Base-by-base conservation (phyloP, 208 protist genomes). In the Acanthamoeba royreba region DNA sequence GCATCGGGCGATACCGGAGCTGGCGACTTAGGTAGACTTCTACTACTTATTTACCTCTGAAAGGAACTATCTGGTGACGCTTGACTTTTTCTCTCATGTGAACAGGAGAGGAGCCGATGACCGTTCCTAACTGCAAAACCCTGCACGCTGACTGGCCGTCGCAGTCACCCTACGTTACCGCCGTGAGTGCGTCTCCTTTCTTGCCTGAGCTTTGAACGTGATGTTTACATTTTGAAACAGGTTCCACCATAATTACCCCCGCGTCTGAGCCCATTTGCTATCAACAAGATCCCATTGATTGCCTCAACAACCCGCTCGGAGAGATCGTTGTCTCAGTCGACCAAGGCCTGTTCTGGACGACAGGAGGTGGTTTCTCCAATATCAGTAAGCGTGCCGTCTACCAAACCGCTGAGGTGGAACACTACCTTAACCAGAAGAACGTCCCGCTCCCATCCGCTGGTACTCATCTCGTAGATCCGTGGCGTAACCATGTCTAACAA, bases 161-260 rank as follows among this genome's bases (percentile, higher is more conserved):
- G 86, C 38, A n/a, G 19, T 94, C 90, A 15, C 95, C 95, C 38
- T 96, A 93, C 43, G 90, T 96, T 8, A 92, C 83, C 7, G 66
- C 93, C 11, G 95, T 96, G 17, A 95, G 95, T 45, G 95, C 93
- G n/a, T n/a, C n/a, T n/a, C n/a, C n/a, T n/a, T n/a, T n/a, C n/a
- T n/a, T n/a, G n/a, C n/a, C n/a, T n/a, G n/a, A n/a, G n/a, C n/a
- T n/a, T n/a, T n/a, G n/a, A n/a, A n/a, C n/a, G n/a, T n/a, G n/a
- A n/a, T n/a, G n/a, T n/a, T n/a, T n/a, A n/a, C n/a, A n/a, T n/a
- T n/a, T n/a, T n/a, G 22, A 61, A 19, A 61, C 53, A 61, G 53
- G 53, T n/a, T 63, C 89, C 1, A 95, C 74, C 43, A 81, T 81
- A n/a, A 87, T 92, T 35, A 92, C 93, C 15, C 81, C 93, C 81